A percentile compares a stretch with the other conserved stretches of the same genome.
Conservation (phyloP, 225 moss, liverwort and hornwort species). For the Polytrichum formosum region DNA sequence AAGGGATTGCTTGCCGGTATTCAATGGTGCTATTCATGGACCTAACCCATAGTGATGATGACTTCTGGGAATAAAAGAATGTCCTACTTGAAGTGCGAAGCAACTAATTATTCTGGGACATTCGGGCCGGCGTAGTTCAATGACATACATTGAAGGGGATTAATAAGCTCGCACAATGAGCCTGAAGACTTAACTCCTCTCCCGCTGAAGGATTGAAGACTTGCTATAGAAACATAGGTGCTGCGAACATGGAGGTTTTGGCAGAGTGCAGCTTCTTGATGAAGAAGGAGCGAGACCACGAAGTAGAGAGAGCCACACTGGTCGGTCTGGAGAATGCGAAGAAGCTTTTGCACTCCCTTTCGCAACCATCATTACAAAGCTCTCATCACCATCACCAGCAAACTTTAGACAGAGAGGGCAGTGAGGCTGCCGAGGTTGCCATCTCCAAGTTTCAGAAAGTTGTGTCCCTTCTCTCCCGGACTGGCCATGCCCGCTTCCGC, state of each 20-base stretch:
- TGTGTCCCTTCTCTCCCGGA: constrained; percentile 54
- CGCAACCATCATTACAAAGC: constrained; percentile 13
- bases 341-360: constrained; percentile 20
- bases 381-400: constrained; percentile 3
- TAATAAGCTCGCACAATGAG: too few species aligned
- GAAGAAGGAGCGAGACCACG: constrained; percentile 20
- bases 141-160: too few species aligned
- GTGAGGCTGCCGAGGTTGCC: constrained; percentile 42
- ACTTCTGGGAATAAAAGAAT: too few species aligned
- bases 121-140: too few species aligned
- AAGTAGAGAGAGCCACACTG: constrained; percentile 20
- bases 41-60: too few species aligned
- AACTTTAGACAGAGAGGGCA: constrained; percentile 20
- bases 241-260: constrained; percentile 18
- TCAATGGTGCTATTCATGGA: too few species aligned
- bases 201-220: not conserved
- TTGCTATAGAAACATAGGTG: not conserved
- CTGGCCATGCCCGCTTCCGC: constrained; percentile 69
- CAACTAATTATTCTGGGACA: too few species aligned
- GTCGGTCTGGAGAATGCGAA: constrained; percentile 21
- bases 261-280: constrained; percentile 9
- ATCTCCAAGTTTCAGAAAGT: constrained; percentile 70
- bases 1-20: too few species aligned
- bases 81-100: too few species aligned
- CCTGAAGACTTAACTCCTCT: not conserved